Base-by-base conservation (phyloP, 1,139 yeast genomes). In the Hemisphaericaspora xylanilytica region DNA sequence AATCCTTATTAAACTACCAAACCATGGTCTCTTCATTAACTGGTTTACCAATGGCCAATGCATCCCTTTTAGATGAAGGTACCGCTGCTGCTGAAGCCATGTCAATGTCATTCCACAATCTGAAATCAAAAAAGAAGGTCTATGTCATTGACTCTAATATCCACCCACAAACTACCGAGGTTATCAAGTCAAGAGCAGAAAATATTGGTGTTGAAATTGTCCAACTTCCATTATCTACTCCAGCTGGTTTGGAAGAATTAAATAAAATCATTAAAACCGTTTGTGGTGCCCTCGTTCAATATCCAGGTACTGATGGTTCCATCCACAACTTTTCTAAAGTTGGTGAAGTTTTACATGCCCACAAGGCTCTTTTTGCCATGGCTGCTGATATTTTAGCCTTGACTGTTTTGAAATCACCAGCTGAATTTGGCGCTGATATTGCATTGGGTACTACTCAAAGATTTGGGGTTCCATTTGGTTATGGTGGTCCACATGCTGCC, bases 401-500 rank as follows among this genome's bases (percentile, higher is more conserved):
- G 53, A 87, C 96, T 2, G 64, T 92, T 37, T 65, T 92, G 45
- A 81, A 83, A 54, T 85, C 97, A 22, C 98, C 98, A 9, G 73
- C 85, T 25, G 75, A 76, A 33, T 86, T 85, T 55, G 90, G 90
- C 39, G 97, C 97, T 34, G 98, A 92, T 60, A 85, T 92, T 43
- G 96, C 86, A 2, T 72, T 92, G 41, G 98, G 98, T 40, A 81
- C 89, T 14, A 78, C 97, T 5, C 98, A 92, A 71, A 77, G 98
- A 63, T 88, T 92, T 53, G 98, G 98, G 55, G 97, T 92, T 33
- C 97, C 98, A 41, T 79, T 90, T 67, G 98, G 97, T 11, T 92
- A 82, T 57, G 98, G 98, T 56, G 98, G 98, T 25, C 98, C 98
- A 5, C 98, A 92, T 61, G 98, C 98, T 38, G 98, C 96, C 0